A percentile compares a stretch with the other conserved stretches of the same genome.
Conservation (phyloP, 2,329 filamentous ascomycete species). For the Colletotrichum musicola region DNA sequence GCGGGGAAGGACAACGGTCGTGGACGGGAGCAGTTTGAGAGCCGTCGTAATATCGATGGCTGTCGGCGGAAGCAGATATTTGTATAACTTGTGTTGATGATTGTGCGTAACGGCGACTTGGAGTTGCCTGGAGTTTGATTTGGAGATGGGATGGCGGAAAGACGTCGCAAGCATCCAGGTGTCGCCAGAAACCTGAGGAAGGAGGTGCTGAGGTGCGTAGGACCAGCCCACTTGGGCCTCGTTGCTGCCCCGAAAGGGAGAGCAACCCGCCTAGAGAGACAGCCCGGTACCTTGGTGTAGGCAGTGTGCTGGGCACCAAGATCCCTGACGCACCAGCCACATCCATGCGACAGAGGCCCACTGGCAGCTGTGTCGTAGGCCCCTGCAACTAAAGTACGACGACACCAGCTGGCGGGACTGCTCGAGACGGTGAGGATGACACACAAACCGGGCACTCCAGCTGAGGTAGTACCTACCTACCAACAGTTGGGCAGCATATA, state of each 20-base stretch:
- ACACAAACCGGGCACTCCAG: not conserved
- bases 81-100: slow-evolving; percentile 6
- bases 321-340: slow-evolving; percentile 39
- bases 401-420: slow-evolving; percentile 23
- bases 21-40: slow-evolving; percentile 6
- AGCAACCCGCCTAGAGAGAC: slow-evolving; percentile 19
- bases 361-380: slow-evolving; percentile 29
- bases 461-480: too few relatives aligned
- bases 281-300: not conserved
- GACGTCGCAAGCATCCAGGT: slow-evolving; percentile 34
- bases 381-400: slow-evolving; percentile 24
- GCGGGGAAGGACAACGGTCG: slow-evolving; percentile 16
- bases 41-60: slow-evolving; percentile 1
- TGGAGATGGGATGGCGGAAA: slow-evolving; percentile 26
- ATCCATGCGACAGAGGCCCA: slow-evolving; percentile 1
- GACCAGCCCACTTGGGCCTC: not conserved
- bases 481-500: not conserved
- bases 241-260: not conserved
- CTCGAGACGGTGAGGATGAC: slow-evolving; percentile 14
- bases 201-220: not conserved
- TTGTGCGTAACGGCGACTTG: not conserved
- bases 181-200: slow-evolving; percentile 22
- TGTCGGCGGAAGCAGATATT: slow-evolving; percentile 25
- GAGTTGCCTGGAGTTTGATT: slow-evolving; percentile 9
- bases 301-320: slow-evolving; percentile 8